phyloP scores from a whole-genome alignment of 2,329 filamentous ascomycete species.

The Fusarium tuaranense region DNA sequence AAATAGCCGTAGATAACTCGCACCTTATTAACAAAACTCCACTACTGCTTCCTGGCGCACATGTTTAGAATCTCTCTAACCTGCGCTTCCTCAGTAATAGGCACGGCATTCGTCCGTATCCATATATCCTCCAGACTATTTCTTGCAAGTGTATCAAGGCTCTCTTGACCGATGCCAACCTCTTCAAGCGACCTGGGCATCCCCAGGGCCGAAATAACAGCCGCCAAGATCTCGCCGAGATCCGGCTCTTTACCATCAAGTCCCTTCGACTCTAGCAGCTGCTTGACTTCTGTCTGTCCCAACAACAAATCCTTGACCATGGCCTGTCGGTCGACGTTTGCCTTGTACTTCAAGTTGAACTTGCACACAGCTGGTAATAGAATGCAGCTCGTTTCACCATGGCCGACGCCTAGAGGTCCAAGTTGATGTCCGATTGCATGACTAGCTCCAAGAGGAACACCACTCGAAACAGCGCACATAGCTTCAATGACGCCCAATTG shows the following conservation, averaged over 20 bases:
- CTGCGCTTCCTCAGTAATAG: slow-evolving; percentile 58
- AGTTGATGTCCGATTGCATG: slow-evolving; percentile 66
- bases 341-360: slow-evolving; percentile 57
- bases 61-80: slow-evolving; percentile 64
- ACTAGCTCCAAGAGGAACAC: slow-evolving; percentile 60
- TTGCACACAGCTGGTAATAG: slow-evolving; percentile 66
- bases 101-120: slow-evolving; percentile 63
- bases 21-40: background rate
- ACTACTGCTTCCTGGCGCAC: slow-evolving; percentile 16
- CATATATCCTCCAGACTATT: slow-evolving; percentile 63
- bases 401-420: slow-evolving; percentile 66
- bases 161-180: slow-evolving; percentile 61
- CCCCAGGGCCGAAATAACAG: slow-evolving; percentile 62
- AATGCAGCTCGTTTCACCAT: slow-evolving; percentile 63
- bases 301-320: slow-evolving; percentile 16
- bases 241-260: slow-evolving; percentile 45
- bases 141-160: slow-evolving; percentile 59
- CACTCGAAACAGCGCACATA: slow-evolving; percentile 58
- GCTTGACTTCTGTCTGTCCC: slow-evolving; percentile 21
- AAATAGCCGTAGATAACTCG: background rate
- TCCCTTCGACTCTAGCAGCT: background rate
- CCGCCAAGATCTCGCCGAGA: slow-evolving; percentile 64
- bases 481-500: slow-evolving; percentile 64
- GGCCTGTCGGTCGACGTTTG: slow-evolving; percentile 47
- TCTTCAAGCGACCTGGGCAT: slow-evolving; percentile 66